Conservation (phyloP, 805 yeast genomes). For the Zygotorulaspora sp. region DNA sequence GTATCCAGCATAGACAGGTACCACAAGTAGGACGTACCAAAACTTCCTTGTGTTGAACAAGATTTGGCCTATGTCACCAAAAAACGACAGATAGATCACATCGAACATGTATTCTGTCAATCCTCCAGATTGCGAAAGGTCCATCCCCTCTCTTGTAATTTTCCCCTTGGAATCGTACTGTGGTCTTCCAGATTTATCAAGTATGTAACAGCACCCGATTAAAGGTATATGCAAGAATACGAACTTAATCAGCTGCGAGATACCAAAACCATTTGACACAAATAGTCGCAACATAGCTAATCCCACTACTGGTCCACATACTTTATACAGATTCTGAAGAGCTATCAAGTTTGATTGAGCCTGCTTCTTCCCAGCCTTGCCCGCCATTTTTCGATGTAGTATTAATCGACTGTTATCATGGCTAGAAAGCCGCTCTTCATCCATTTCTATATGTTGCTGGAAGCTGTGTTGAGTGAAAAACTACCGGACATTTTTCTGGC, state of each 20-base stretch:
- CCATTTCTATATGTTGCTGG: no score
- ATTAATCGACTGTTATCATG: no score
- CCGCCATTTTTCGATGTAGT: conserved; percentile 59
- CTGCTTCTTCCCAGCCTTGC: conserved; percentile 51
- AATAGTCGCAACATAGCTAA: conserved; percentile 38
- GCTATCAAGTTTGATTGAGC: conserved; percentile 35
- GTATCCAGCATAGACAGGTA: conserved; percentile 42
- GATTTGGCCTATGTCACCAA: conserved; percentile 43
- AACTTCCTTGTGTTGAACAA: conserved; percentile 44
- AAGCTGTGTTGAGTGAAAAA: no score
- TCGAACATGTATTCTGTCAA: conserved; percentile 54
- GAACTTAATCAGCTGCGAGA: conserved; percentile 19
- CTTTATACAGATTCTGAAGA: conserved; percentile 23
- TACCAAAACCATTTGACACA: conserved; percentile 16
- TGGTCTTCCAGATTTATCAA: conserved; percentile 52
- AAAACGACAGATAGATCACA: conserved; percentile 47
- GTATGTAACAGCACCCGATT: conserved; percentile 38
- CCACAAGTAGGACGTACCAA: conserved; percentile 42
- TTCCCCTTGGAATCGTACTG: conserved; percentile 36
- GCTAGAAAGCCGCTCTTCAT: neutral
- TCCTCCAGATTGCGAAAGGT: conserved; percentile 43
- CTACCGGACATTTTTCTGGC: no score
- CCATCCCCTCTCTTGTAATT: conserved; percentile 45
- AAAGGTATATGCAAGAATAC: conserved; percentile 32
- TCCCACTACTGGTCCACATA: conserved; percentile 27